These are phyloP conservation scores for Nicotiana tabacum DNA, from an alignment of 257 asterid genomes.

Conservation along the genomic window DNA sequence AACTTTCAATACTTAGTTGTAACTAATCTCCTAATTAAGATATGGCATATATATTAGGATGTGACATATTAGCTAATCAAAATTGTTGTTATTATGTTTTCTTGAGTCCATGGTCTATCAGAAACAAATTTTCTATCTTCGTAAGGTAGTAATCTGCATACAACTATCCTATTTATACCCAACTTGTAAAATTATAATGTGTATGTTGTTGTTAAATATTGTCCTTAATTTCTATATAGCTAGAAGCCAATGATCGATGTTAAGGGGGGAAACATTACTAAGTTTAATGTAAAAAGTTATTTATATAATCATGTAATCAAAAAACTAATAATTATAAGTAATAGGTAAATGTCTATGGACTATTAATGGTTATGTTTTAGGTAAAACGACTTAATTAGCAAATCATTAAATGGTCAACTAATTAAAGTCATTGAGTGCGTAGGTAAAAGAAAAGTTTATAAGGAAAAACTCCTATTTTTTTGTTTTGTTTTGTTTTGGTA, in stretches of 20 bases:
- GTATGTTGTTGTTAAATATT: background rate
- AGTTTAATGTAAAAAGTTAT: background rate
- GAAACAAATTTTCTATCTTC: too few relatives aligned
- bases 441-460: too few relatives aligned
- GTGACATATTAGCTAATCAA: too few relatives aligned
- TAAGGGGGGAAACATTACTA: background rate
- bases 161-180: too few relatives aligned
- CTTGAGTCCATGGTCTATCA: rapidly evolving
- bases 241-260: background rate
- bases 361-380: background rate
- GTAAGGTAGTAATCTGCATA: too few relatives aligned
- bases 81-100: too few relatives aligned
- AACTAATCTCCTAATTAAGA: background rate
- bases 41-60: too few relatives aligned
- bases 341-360: background rate
- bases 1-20: background rate
- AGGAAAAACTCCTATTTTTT: background rate
- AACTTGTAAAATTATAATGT: too few relatives aligned
- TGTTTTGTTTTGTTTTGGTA: background rate
- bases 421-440: too few relatives aligned
- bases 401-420: too few relatives aligned
- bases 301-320: background rate
- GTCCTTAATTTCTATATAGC: background rate
- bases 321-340: background rate
- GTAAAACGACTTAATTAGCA: background rate